These are phyloP conservation scores for Fraxinus pennsylvanica DNA, from an alignment of 257 asterid species.

Conservation along the genomic window DNA sequence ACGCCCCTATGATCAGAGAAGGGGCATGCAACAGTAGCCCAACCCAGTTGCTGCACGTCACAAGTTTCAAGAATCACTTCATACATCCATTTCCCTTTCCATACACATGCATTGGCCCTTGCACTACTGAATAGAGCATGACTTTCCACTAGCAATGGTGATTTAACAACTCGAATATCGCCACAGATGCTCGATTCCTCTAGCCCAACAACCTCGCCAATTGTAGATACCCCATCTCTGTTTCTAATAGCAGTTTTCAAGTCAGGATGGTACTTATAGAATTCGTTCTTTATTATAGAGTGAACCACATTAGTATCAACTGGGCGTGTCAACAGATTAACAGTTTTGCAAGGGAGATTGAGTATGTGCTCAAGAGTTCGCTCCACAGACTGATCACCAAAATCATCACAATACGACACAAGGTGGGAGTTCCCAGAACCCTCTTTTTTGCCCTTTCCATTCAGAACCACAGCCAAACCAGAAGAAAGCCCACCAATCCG, in stretches of 20 bases:
- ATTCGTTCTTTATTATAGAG: conserved; percentile 62
- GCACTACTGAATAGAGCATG: conserved; percentile 86
- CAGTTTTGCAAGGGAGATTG: conserved; percentile 70
- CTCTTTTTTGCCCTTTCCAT: conserved; percentile 55
- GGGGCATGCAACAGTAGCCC: conserved; percentile 90
- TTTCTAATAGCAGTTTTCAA: conserved; percentile 34
- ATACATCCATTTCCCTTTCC: conserved; percentile 99
- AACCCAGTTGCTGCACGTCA: conserved; percentile 93
- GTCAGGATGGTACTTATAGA: conserved; percentile 49
- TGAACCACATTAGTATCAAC: conserved; percentile 53
- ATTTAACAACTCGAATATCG: conserved; percentile 65
- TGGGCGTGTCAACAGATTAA: conserved; percentile 53
- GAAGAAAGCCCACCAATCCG: conserved; percentile 76
- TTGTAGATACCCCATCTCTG: conserved; percentile 60
- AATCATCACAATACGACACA: conserved; percentile 78
- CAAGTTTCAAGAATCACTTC: conserved; percentile 92
- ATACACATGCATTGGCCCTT: conserved; percentile 83
- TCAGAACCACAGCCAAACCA: conserved; percentile 84
- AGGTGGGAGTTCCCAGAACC: conserved; percentile 66
- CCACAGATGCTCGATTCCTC: conserved; percentile 91
- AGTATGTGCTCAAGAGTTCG: conserved; percentile 86
- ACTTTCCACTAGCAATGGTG: conserved; percentile 79
- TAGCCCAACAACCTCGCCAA: conserved; percentile 53
- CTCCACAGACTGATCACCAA: conserved; percentile 91
- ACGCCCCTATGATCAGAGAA: conserved; percentile 89